Base-by-base conservation (phyloP, 345 rosid genomes). In the Carallia brachiata region DNA sequence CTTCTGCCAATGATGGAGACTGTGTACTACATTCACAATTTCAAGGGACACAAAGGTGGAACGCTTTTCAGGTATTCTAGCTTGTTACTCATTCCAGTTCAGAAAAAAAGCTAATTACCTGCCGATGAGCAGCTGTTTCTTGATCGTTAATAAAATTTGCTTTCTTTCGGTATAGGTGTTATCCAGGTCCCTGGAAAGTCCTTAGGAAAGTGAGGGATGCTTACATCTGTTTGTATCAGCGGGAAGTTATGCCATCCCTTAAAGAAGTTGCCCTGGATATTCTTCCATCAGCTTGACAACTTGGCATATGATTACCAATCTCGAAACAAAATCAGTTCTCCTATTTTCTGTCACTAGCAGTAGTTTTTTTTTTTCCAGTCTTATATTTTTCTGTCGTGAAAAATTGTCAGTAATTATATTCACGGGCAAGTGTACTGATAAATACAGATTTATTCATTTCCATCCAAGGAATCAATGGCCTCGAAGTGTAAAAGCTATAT, bases 151-250 rank as follows among this genome's bases (percentile, higher is more conserved):
- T 10, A 55, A 55, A 30, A 30, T 55, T 5, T 36, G 15, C 61
- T 31, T 31, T 23, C 9, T 12, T 2, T 52, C 23, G 68, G 1
- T 2, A 6, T 61, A 93, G 98, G 82, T 83, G 98, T 78, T 93
- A 93, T 64, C 98, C 97, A 15, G 96, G 94, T 48, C 87, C 88
- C n/a, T 93, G 98, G 97, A 87, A 86, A 84, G 96, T 93, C 57
- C 78, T 93, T 2, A 83, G 89, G 72, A 85, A 75, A 79, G 81
- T 72, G 60, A 75, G 85, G 55, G 75, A 87, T 65, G 52, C 19
- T 1, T 81, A 70, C 55, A 62, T 83, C 0, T 87, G 88, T 73
- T 32, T 91, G 79, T 96, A 91, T 71, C 88, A 88, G 77, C 98
- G 84, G 80, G 89, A 87, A 68, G 55, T 53, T 19, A 93, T 91